Conservation (phyloP, 2,329 filamentous ascomycete species). For the Phaeosphaeria sp. region DNA sequence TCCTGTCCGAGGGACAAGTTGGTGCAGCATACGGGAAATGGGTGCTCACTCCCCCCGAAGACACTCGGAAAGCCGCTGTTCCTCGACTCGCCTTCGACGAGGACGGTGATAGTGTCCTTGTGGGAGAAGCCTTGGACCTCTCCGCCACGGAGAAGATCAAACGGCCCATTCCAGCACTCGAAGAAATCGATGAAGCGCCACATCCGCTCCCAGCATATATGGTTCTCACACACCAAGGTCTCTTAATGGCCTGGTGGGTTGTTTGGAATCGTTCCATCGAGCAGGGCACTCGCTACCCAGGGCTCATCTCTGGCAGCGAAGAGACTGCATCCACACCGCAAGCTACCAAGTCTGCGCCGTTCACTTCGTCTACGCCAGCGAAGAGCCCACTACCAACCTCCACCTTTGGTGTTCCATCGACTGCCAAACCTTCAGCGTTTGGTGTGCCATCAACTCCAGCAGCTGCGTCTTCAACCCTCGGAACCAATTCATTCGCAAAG, state of each 20-base stretch:
- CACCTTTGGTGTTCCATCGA: conserved; percentile 20
- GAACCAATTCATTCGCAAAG: conserved; percentile 12
- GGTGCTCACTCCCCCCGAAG: conserved; percentile 75
- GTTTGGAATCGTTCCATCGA: conserved; percentile 88
- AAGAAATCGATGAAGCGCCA: conserved; percentile 78
- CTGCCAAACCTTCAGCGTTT: conserved; percentile 8
- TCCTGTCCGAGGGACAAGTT: conserved; percentile 67
- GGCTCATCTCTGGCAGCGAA: conserved; percentile 61
- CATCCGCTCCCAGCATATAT: conserved; percentile 83
- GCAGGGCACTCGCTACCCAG: conserved; percentile 74
- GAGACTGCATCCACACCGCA: conserved; percentile 35
- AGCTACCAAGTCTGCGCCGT: conserved; percentile 11
- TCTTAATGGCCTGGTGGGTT: conserved; percentile 88
- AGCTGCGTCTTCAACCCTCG: conserved; percentile 2
- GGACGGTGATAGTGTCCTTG: conserved; percentile 73
- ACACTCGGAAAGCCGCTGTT: conserved; percentile 75
- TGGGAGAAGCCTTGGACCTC: conserved; percentile 84
- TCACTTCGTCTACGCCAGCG: conserved; percentile 21
- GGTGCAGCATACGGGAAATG: conserved; percentile 72
- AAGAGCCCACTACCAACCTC: conserved; percentile 14
- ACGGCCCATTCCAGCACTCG: conserved; percentile 77
- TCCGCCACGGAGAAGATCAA: conserved; percentile 79
- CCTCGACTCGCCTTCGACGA: conserved; percentile 35
- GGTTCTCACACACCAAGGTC: conserved; percentile 86
- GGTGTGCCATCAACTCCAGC: conserved; percentile 20